Evolutionary conservation across 129 eudicot genomes (phyloP).

Genomic region (Erigeron canadensis): DNA sequence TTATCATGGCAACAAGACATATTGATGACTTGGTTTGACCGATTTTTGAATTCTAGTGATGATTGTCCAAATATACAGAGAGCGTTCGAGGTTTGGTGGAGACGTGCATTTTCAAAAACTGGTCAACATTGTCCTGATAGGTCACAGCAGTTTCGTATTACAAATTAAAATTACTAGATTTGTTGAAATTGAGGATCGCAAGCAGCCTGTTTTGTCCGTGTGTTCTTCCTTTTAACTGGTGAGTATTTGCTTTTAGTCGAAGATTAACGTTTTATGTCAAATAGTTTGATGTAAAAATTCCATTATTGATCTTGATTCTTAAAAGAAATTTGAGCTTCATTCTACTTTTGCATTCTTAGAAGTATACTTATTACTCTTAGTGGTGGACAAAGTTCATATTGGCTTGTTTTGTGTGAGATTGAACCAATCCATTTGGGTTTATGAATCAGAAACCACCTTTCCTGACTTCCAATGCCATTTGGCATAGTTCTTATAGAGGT

Average conservation of each 20-base stretch:
- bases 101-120: conserved; percentile 75
- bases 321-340: not conserved
- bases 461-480: not conserved
- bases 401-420: not conserved
- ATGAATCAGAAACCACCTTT: not conserved
- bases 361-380: not conserved
- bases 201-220: conserved; percentile 6
- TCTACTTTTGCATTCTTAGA: not conserved
- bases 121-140: conserved; percentile 8
- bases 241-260: not conserved
- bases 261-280: not conserved
- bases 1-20: conserved; percentile 84
- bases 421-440: too few relatives aligned
- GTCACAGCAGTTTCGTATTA: not conserved
- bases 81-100: conserved; percentile 98
- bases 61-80: conserved; percentile 94
- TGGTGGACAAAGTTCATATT: not conserved
- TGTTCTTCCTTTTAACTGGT: not conserved
- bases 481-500: not conserved
- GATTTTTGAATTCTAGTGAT: conserved; percentile 77
- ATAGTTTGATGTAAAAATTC: not conserved
- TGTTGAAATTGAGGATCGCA: not conserved
- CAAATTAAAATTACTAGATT: not conserved
- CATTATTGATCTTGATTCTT: not conserved
- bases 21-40: conserved; percentile 81